Evolutionary conservation across 768 basidiomycete genomes (phyloP).

Genomic region (Hydnum rufescens): DNA sequence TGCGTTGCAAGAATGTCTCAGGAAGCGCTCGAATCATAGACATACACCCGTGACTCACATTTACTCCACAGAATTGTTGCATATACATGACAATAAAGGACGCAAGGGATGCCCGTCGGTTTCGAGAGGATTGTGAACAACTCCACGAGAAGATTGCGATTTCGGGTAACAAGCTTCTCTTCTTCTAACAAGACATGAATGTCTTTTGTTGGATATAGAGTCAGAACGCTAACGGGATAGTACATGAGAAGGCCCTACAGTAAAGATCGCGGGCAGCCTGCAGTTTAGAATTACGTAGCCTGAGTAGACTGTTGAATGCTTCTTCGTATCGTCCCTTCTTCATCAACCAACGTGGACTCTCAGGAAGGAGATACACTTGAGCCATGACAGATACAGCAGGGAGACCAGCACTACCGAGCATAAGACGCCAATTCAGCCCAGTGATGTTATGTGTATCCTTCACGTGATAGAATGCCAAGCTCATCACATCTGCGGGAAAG

Average conservation of each 20-base stretch:
- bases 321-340: constrained; percentile 50
- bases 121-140: constrained; percentile 60
- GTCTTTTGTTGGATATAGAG: too few relatives aligned
- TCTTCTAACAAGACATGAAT: constrained; percentile 47
- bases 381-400: constrained; percentile 24
- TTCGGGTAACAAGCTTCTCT: constrained; percentile 35
- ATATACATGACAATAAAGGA: constrained; percentile 52
- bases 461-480: too few relatives aligned
- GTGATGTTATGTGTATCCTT: too few relatives aligned
- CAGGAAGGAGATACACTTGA: constrained; percentile 31
- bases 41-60: too few relatives aligned
- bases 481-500: too few relatives aligned
- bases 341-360: constrained; percentile 56
- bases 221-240: too few relatives aligned
- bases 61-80: constrained; percentile 31
- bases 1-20: too few relatives aligned
- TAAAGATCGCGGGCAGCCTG: constrained; percentile 70
- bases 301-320: constrained; percentile 39
- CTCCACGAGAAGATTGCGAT: constrained; percentile 39
- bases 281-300: constrained; percentile 46
- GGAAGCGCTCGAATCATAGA: too few relatives aligned
- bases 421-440: constrained; percentile 66
- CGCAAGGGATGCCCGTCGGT: constrained; percentile 41
- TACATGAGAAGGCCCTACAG: too few relatives aligned
- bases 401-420: constrained; percentile 28